Percentiles rank a stretch among this genome's conserved stretches.
Conservation (phyloP, 495 filamentous ascomycete species). For the Letharia lupina region DNA sequence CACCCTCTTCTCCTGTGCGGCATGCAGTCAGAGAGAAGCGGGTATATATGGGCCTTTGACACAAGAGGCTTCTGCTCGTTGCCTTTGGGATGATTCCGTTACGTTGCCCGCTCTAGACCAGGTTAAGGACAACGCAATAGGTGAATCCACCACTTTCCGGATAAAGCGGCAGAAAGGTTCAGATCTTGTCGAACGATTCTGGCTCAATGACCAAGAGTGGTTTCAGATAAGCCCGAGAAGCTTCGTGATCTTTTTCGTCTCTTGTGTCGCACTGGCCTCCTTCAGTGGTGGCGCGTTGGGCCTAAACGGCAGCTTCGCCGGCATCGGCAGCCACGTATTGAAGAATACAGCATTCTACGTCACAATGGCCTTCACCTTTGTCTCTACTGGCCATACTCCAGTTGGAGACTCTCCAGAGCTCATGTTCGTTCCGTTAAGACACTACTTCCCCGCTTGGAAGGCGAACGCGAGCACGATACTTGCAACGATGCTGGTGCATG, state of each 20-base stretch:
- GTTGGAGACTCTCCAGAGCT: slow-evolving; percentile 1
- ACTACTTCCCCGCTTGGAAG: neutral
- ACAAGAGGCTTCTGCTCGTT: neutral
- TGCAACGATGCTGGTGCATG: neutral
- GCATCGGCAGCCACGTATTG: neutral
- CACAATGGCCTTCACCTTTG: neutral
- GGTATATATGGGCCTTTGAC: neutral
- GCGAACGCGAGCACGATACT: neutral
- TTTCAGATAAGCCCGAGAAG: neutral
- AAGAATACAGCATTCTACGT: neutral
- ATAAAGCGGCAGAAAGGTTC: neutral
- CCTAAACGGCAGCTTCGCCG: neutral
- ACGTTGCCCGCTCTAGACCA: neutral
- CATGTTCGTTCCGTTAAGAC: neutral
- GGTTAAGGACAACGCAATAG: neutral
- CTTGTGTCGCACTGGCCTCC: neutral
- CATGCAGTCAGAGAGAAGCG: neutral
- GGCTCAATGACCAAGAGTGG: slow-evolving; percentile 1
- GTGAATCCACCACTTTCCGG: neutral
- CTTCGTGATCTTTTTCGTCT: neutral
- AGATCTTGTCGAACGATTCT: slow-evolving; percentile 2
- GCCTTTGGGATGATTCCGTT: neutral
- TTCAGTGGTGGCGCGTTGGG: neutral
- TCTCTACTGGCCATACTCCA: neutral
- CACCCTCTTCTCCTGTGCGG: neutral